Conservation (phyloP, 2,329 filamentous ascomycete species). For the Coniochaeta prunicola region DNA sequence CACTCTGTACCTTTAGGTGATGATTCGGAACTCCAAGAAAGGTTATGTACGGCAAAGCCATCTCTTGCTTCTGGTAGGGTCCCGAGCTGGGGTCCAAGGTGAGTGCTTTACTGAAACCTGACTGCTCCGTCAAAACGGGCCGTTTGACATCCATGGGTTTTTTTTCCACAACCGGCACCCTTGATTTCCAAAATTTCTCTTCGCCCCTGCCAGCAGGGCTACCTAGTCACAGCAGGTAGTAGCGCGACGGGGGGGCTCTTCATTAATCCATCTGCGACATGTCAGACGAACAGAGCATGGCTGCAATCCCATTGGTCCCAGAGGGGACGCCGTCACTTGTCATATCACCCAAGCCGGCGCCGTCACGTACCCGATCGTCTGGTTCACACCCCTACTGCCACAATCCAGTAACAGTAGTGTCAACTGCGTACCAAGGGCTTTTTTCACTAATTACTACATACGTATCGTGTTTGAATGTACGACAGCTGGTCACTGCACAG, state of each 20-base stretch:
- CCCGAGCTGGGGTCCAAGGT: background rate
- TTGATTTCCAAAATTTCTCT: background rate
- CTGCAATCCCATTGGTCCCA: background rate
- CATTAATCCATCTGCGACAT: background rate
- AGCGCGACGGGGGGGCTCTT: too few species aligned
- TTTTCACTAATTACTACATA: too few species aligned
- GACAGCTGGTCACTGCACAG: too few species aligned
- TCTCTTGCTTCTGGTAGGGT: background rate
- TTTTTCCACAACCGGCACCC: background rate
- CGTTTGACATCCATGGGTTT: background rate
- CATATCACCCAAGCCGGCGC: background rate
- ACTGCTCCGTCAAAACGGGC: background rate
- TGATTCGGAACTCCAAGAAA: background rate
- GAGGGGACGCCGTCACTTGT: background rate
- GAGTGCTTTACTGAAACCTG: background rate
- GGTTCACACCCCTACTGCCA: background rate
- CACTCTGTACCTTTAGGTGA: background rate
- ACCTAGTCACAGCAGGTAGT: too few species aligned
- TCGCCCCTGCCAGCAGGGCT: too few species aligned
- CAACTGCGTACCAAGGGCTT: too few species aligned
- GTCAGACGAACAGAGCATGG: background rate
- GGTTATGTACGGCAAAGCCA: background rate
- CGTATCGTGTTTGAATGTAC: too few species aligned
- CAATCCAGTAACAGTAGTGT: too few species aligned
- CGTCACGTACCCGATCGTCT: background rate